These are phyloP conservation scores for Beauveria rudraprayagi DNA, from an alignment of 2,329 filamentous ascomycete genomes.

Conservation along the genomic window DNA sequence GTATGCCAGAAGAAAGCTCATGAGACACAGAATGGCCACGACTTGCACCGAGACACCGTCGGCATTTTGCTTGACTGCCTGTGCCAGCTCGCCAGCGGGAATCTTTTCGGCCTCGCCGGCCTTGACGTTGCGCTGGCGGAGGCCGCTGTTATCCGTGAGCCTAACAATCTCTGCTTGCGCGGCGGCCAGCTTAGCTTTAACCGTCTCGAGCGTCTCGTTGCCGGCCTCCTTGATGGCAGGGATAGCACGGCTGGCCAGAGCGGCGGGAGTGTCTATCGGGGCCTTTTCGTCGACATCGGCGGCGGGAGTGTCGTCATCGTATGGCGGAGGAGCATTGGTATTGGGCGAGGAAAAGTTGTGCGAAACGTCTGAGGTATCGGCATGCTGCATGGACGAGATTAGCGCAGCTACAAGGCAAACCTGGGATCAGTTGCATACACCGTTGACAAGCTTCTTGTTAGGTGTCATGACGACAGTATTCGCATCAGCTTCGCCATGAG, in stretches of 20 bases:
- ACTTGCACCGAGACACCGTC: conserved; percentile 84
- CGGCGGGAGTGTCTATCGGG: conserved; percentile 12
- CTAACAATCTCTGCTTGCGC: conserved; percentile 65
- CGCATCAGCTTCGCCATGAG: conserved; percentile 37
- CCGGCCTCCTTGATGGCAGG: conserved; percentile 39
- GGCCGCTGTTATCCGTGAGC: conserved; percentile 61
- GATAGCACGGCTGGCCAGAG: conserved; percentile 29
- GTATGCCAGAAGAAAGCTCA: conserved; percentile 91
- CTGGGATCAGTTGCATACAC: conserved; percentile 26
- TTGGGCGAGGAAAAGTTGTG: conserved; percentile 39
- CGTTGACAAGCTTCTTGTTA: conserved; percentile 32
- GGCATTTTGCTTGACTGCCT: conserved; percentile 45
- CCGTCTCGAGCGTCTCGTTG: conserved; percentile 44
- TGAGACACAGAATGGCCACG: conserved; percentile 72
- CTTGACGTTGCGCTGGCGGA: conserved; percentile 71
- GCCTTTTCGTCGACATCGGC: conserved; percentile 19
- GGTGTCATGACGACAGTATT: conserved; percentile 29
- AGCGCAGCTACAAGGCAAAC: conserved; percentile 1
- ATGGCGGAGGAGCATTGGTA: conserved; percentile 27
- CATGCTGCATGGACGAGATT: conserved; percentile 18
- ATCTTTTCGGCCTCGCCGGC: conserved; percentile 40
- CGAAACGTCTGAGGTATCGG: conserved; percentile 37
- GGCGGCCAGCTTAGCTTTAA: conserved; percentile 65
- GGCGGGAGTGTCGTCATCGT: conserved; percentile 25
- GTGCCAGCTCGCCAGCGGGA: conserved; percentile 40